Conservation (phyloP, 148 eudicot species). For the Limonium bicolor region DNA sequence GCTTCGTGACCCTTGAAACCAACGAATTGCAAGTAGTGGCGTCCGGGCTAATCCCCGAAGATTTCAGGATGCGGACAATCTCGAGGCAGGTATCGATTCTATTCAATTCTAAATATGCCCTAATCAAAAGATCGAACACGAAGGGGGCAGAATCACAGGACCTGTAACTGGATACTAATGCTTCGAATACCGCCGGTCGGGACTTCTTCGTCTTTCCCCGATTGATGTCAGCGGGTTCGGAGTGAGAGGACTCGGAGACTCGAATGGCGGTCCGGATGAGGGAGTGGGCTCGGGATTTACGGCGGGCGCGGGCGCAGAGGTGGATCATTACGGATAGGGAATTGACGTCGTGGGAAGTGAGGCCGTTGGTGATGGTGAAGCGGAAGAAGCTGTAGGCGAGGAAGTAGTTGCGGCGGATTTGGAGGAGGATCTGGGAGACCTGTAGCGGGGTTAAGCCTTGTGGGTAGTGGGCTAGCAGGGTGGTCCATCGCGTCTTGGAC, state of each 20-base stretch:
- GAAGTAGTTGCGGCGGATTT: constrained; percentile 41
- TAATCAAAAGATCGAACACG: constrained; percentile 61
- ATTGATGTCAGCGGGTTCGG: constrained; percentile 3
- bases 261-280: constrained; percentile 36
- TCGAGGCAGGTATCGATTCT: constrained; percentile 30
- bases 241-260: background rate
- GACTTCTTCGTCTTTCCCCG: too few relatives aligned
- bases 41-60: constrained; percentile 12
- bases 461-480: constrained; percentile 37
- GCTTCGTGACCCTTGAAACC: constrained; percentile 17
- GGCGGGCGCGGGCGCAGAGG: constrained; percentile 49
- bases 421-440: constrained; percentile 39
- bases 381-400: constrained; percentile 53
- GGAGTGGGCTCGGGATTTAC: constrained; percentile 20
- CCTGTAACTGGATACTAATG: constrained; percentile 28
- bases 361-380: constrained; percentile 29
- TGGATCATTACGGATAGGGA: constrained; percentile 63
- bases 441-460: constrained; percentile 37
- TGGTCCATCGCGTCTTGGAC: constrained; percentile 55
- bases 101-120: constrained; percentile 28
- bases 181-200: constrained; percentile 24
- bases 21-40: constrained; percentile 32
- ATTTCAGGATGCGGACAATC: constrained; percentile 22
- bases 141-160: constrained; percentile 62
- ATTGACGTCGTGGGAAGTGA: constrained; percentile 25